phyloP scores from a whole-genome alignment of 1,284 basidiomycete species.

The Ustilago crameri region DNA sequence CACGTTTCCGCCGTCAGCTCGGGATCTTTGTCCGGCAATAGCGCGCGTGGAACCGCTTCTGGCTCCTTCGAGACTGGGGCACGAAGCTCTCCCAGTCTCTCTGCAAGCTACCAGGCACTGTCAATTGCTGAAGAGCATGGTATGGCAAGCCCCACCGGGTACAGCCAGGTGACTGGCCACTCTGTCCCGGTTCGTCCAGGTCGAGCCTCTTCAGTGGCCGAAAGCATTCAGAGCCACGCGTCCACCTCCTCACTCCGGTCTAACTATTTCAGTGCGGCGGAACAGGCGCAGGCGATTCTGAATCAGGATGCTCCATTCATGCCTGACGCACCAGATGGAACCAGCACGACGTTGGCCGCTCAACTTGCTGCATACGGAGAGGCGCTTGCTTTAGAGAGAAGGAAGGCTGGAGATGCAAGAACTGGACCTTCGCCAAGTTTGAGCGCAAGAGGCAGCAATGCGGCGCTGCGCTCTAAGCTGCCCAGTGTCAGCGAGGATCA shows the following conservation, averaged over 20 bases:
- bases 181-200: conserved; percentile 11
- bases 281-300: conserved; percentile 54
- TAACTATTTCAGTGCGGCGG: conserved; percentile 45
- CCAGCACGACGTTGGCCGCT: conserved; percentile 33
- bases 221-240: conserved; percentile 30
- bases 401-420: conserved; percentile 35
- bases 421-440: conserved; percentile 40
- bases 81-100: conserved; percentile 34
- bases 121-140: conserved; percentile 49
- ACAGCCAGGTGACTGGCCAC: conserved; percentile 1
- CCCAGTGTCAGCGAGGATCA: conserved; percentile 51
- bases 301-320: conserved; percentile 38
- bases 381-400: conserved; percentile 48
- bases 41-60: conserved; percentile 15
- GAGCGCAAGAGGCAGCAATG: conserved; percentile 43
- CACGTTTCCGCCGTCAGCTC: conserved; percentile 38
- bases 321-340: conserved; percentile 35
- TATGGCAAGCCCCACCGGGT: conserved; percentile 1
- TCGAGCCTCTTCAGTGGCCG: conserved; percentile 24
- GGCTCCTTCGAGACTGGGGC: conserved; percentile 9
- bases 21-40: conserved; percentile 37
- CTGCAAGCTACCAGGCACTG: conserved; percentile 26
- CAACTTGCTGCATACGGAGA: conserved; percentile 58
- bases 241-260: conserved; percentile 45
- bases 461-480: conserved; percentile 40